Evolutionary conservation across 441 rosid species (phyloP).

Genomic region (Omphalea diandra): DNA sequence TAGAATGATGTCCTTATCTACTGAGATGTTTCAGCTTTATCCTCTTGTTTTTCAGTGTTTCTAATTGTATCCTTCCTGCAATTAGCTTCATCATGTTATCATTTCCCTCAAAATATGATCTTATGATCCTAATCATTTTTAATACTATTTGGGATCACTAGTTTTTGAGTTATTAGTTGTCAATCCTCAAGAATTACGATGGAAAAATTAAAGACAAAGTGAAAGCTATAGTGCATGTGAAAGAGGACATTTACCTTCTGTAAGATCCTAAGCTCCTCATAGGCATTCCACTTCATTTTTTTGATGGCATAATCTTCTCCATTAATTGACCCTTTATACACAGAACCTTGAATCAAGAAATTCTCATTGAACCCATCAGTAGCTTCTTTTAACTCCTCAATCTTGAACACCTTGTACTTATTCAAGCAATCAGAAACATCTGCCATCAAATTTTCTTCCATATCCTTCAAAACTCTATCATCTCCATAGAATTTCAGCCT

Average conservation of each 20-base stretch:
- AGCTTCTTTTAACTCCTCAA: slow-evolving; percentile 59
- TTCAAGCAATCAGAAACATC: slow-evolving; percentile 74
- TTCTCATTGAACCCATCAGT: slow-evolving; percentile 44
- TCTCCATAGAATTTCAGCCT: slow-evolving; percentile 17
- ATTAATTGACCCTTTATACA: slow-evolving; percentile 49
- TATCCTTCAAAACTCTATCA: slow-evolving; percentile 27
- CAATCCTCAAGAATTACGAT: background rate
- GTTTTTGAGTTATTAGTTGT: background rate
- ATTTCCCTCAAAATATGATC: background rate
- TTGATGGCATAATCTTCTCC: slow-evolving; percentile 59
- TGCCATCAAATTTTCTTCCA: slow-evolving; percentile 52
- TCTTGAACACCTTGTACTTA: slow-evolving; percentile 55
- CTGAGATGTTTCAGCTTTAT: background rate
- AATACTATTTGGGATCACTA: background rate
- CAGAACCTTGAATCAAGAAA: slow-evolving; percentile 64
- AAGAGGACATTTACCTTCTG: slow-evolving; percentile 47
- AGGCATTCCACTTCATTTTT: slow-evolving; percentile 69
- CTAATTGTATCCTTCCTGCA: background rate
- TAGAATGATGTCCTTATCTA: slow-evolving; percentile 32
- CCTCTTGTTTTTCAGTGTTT: slow-evolving; percentile 7
- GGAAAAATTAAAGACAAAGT: background rate
- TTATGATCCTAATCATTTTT: background rate
- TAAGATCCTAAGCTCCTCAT: slow-evolving; percentile 68
- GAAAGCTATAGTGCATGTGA: background rate
- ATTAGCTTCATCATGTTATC: slow-evolving; percentile 9